Conservation (phyloP, 2,329 filamentous ascomycete species). For the Tolypocladium paradoxum region DNA sequence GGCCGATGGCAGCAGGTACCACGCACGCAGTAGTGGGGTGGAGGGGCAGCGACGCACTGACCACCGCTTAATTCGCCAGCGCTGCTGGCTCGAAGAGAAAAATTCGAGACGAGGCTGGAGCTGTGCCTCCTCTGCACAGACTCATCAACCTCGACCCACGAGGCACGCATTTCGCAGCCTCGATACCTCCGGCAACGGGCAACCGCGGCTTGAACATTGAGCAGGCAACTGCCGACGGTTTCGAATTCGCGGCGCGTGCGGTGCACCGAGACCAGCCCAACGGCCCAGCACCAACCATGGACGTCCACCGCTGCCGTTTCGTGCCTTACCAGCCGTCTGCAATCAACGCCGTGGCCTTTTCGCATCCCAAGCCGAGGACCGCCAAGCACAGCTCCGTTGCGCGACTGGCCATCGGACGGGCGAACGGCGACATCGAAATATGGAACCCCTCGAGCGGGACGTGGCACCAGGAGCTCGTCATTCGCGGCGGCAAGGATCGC, state of each 20-base stretch:
- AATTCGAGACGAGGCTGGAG: conserved; percentile 18
- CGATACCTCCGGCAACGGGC: neutral
- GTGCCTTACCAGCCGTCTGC: conserved; percentile 83
- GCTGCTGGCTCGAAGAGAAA: conserved; percentile 16
- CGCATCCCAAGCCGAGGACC: conserved; percentile 50
- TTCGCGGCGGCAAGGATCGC: conserved; percentile 72
- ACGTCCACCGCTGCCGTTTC: conserved; percentile 95
- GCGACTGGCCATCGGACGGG: conserved; percentile 80
- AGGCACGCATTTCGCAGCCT: neutral
- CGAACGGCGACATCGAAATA: conserved; percentile 94
- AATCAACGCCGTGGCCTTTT: conserved; percentile 93
- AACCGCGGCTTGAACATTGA: neutral
- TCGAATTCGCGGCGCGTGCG: neutral
- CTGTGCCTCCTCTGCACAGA: conserved; percentile 16
- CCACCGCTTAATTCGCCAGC: conserved; percentile 20
- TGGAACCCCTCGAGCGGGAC: conserved; percentile 79
- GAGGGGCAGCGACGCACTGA: conserved; percentile 22
- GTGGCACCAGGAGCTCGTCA: conserved; percentile 85
- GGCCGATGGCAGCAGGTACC: neutral
- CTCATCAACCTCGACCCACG: neutral
- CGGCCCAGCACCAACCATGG: conserved; percentile 51
- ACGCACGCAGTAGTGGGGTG: conserved; percentile 14
- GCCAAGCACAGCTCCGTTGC: conserved; percentile 41
- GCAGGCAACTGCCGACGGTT: neutral
- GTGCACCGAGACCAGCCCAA: neutral